Base-by-base conservation (phyloP, 2,329 filamentous ascomycete species). In the Neonectria hederae region DNA sequence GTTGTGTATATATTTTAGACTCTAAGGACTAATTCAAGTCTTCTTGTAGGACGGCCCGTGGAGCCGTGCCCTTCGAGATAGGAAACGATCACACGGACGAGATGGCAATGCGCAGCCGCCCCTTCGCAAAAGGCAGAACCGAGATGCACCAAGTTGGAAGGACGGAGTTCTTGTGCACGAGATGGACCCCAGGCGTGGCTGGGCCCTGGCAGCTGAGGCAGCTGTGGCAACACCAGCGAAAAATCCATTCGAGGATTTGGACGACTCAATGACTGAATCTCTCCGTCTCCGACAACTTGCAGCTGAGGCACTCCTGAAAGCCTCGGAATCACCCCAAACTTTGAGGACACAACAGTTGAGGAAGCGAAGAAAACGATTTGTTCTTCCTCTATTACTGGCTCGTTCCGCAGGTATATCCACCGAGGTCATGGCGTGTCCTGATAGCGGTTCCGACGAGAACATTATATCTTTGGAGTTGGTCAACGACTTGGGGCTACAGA, bases 361-460 rank as follows among this genome's bases (percentile, higher is more conserved):
- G 10, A 46, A 24, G n/a, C 14, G 14, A 19, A 40, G 51, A 30
- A 62, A 57, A 2, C 43, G 59, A 2, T 52, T 57, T 22, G 22
- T 7, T 26, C 53, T 62, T 4, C 59, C 59, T 14, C 14, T 35
- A 6, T 17, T 35, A 14, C 13, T 35, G 13, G 32, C 32, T 35
- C 32, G 5, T 17, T 14, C 14, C 5, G 32, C 13, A 35, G 32
- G 32, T 5, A 35, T 17, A 22, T 7, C 52, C 0, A 26, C n/a
- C 24, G 14, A 56, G n/a, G 19, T 63, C 13, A 21, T 51, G 32
- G 43, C 61, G 0, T 63, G 55, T 22, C 61, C 61, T 0, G 61
- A 63, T 26, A 63, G 49, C 14, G 61, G 61, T 22, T 55, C 61
- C 1, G 61, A 59, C 17, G 55, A 63, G 4, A 63, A 63, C 32